Evolutionary conservation across 73 alveolate genomes (phyloP).

Genomic region (Stentor coeruleus): DNA sequence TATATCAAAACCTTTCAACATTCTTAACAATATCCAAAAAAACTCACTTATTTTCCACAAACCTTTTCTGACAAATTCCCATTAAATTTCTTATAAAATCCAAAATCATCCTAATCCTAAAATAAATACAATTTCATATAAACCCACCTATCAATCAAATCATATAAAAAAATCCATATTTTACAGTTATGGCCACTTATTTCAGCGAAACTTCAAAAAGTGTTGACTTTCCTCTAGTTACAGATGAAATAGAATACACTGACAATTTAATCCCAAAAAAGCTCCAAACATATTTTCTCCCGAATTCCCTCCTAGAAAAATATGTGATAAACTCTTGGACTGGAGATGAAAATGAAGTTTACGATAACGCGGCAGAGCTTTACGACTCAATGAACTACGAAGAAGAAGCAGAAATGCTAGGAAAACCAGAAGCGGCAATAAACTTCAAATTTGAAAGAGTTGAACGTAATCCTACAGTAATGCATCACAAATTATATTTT

Average conservation of each 20-base stretch:
- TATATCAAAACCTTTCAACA: no score
- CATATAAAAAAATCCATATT: no score
- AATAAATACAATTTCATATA: no score
- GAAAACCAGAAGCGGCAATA: conserved; percentile 4
- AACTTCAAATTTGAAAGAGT: conserved; percentile 12
- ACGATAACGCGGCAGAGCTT: conserved; percentile 25
- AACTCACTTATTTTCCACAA: no score
- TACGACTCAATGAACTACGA: conserved; percentile 19
- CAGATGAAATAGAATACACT: conserved; percentile 21
- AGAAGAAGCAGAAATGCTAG: conserved; percentile 3
- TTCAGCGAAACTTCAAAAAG: conserved; percentile 20
- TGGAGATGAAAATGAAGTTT: neutral
- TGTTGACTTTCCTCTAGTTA: conserved; percentile 14
- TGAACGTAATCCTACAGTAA: neutral
- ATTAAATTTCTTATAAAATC: no score
- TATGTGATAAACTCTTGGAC: neutral
- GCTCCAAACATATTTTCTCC: neutral
- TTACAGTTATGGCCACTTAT: conserved; percentile 21
- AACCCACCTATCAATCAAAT: no score
- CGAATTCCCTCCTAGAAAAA: neutral
- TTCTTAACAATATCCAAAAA: no score
- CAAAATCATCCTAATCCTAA: no score
- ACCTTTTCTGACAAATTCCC: no score
- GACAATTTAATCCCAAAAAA: neutral
- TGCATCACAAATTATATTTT: neutral